Evolutionary conservation across 73 alveolate species (phyloP).

Genomic region (Paramecium bursaria): DNA sequence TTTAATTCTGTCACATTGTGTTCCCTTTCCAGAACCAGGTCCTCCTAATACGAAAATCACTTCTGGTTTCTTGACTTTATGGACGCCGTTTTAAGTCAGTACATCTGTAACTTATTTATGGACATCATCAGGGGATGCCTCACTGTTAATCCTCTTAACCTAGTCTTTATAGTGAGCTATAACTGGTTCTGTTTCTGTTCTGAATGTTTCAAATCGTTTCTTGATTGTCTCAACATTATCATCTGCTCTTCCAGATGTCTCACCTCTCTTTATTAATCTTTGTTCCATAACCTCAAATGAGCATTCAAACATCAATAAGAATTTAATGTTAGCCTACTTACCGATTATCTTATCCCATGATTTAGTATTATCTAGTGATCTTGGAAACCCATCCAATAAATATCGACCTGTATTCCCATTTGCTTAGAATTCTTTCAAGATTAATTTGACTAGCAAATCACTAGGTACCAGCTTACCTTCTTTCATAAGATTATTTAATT

Average conservation of each 20-base stretch:
- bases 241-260: constrained; percentile 96
- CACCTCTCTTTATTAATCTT: constrained; percentile 93
- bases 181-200: constrained; percentile 92
- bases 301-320: constrained; percentile 89
- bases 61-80: constrained; percentile 58
- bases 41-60: constrained; percentile 80
- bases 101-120: constrained; percentile 79
- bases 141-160: constrained; percentile 84
- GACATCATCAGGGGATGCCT: constrained; percentile 86
- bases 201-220: constrained; percentile 95
- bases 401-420: constrained; percentile 48
- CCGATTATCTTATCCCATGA: constrained; percentile 77
- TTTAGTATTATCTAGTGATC: constrained; percentile 83
- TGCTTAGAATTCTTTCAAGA: constrained; percentile 32
- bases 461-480: constrained; percentile 56
- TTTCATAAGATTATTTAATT: constrained; percentile 21
- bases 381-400: constrained; percentile 89
- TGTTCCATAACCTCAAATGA: constrained; percentile 91
- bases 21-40: constrained; percentile 97
- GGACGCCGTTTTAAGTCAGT: constrained; percentile 5
- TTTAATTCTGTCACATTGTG: constrained; percentile 87
- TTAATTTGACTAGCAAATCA: constrained; percentile 16
- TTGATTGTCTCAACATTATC: constrained; percentile 97
- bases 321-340: constrained; percentile 74
- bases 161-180: constrained; percentile 81